These are phyloP conservation scores for Ampelocalamus luodianensis DNA, from an alignment of 176 grass and related monocot species.

Conservation along the genomic window DNA sequence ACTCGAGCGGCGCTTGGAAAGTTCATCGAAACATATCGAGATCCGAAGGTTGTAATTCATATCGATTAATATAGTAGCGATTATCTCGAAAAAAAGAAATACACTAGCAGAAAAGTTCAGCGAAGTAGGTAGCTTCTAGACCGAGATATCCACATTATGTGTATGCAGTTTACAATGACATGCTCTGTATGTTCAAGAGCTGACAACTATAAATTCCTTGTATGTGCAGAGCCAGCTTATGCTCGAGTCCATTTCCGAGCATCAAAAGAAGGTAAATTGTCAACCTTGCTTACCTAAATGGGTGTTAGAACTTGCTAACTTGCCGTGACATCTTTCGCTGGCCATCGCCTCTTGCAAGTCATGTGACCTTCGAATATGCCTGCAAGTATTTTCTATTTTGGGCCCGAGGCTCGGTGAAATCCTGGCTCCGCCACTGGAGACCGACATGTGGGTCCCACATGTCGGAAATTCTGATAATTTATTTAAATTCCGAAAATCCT, in stretches of 20 bases:
- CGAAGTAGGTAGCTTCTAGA: not conserved
- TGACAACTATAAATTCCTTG: not conserved
- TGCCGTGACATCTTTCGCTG: not conserved
- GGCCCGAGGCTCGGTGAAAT: too few species aligned
- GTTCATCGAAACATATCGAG: slow-evolving; percentile 81
- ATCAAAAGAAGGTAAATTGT: slow-evolving; percentile 68
- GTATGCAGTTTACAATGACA: not conserved
- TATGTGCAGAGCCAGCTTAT: slow-evolving; percentile 67
- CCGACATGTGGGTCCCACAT: too few species aligned
- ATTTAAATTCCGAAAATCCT: too few species aligned
- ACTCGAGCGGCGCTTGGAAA: slow-evolving; percentile 73
- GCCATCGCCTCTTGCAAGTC: not conserved
- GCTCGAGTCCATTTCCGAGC: slow-evolving; percentile 71
- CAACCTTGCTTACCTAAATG: not conserved
- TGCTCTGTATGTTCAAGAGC: not conserved
- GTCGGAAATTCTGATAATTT: too few species aligned
- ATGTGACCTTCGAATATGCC: too few species aligned
- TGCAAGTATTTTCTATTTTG: not conserved
- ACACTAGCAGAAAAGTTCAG: not conserved
- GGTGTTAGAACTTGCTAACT: not conserved
- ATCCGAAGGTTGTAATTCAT: too few species aligned
- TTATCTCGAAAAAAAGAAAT: too few species aligned
- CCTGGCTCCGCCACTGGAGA: too few species aligned
- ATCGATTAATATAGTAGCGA: too few species aligned
- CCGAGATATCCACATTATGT: not conserved